Conservation (phyloP, 345 rosid species). For the Dimocarpus longan region DNA sequence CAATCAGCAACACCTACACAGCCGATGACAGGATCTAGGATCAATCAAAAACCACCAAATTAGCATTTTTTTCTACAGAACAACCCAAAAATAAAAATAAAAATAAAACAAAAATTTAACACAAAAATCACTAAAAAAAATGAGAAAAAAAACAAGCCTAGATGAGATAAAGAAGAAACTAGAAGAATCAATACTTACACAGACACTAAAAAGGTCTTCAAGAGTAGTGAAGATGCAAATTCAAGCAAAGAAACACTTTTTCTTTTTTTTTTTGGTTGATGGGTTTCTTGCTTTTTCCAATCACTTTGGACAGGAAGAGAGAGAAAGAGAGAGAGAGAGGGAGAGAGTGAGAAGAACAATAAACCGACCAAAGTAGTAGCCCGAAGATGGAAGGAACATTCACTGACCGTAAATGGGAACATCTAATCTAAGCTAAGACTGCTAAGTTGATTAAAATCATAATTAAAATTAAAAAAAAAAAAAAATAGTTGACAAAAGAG, state of each 20-base stretch:
- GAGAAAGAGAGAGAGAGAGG: neutral
- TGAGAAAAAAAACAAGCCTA: slow-evolving; percentile 13
- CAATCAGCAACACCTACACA: slow-evolving; percentile 17
- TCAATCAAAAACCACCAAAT: slow-evolving; percentile 30
- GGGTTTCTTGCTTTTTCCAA: neutral
- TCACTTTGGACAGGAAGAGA: slow-evolving; percentile 18
- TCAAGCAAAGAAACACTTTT: slow-evolving; percentile 6
- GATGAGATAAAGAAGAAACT: slow-evolving; percentile 6
- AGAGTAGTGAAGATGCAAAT: slow-evolving; percentile 11
- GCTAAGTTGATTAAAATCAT: neutral
- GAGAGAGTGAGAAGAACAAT: neutral
- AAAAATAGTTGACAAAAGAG: neutral
- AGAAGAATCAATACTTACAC: slow-evolving; percentile 26
- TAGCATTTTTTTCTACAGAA: neutral
- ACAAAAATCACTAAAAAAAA: neutral
- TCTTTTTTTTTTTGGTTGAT: neutral
- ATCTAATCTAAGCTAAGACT: neutral
- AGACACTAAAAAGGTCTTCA: slow-evolving; percentile 9
- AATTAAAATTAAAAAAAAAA: neutral
- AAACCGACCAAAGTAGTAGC: slow-evolving; percentile 19
- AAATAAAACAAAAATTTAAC: too few species aligned
- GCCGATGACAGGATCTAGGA: slow-evolving; percentile 33
- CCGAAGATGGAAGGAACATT: slow-evolving; percentile 4
- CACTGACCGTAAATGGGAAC: slow-evolving; percentile 21
- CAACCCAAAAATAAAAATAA: neutral